Evolutionary conservation across 371 early-diverging fungal genomes (phyloP), one percentile per base, ranked within the genome.

Genomic region (Mortierella sp.): DNA sequence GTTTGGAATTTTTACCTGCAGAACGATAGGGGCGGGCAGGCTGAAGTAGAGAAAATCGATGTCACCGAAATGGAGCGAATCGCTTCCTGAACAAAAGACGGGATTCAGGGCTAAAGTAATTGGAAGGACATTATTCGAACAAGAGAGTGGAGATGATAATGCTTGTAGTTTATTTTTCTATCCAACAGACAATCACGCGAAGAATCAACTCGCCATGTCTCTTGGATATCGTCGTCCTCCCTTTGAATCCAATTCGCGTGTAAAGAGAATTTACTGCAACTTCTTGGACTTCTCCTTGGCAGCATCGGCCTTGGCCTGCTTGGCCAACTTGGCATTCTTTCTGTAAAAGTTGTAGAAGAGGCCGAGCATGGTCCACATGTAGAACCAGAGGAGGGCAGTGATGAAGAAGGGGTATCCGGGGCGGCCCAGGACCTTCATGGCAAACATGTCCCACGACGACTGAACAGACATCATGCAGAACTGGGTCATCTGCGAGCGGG

Each of bases 291-390:
- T 84, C 70, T 78, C 82, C 78, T 79, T 70, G 81, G 78, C 80
- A 54, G 77, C 83, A 75, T 80, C 70, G 81, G 76, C 81, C 55
- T 83, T 86, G 80, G 86, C 86, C 54, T 75, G 43, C 79, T 78
- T 81, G 71, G 82, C 85, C 68, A 72, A 60, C 79, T 86, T 82
- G 63, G 82, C 76, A 80, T 86, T 86, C 72, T 88, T 82, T 58
- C 78, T 77, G 82, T 88, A 94, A 76, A 93, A 94, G 89, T 93
- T 91, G 74, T 84, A 89, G 87, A 94, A 94, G 41, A 94, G 87
- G 14, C 87, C 91, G 71, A 94, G 80, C 93, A 94, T 93, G 44
- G 92, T 86, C 82, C 88, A 85, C 93, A 94, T 94, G 90, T 94
- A 94, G 79, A 90, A 75, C 87, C 90, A 92, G 63, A 93, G 90